Percentiles rank a stretch among this genome's conserved stretches.
phyloP scores from a whole-genome alignment of 2,329 filamentous ascomycete genomes.

The Arthroderma sp. region DNA sequence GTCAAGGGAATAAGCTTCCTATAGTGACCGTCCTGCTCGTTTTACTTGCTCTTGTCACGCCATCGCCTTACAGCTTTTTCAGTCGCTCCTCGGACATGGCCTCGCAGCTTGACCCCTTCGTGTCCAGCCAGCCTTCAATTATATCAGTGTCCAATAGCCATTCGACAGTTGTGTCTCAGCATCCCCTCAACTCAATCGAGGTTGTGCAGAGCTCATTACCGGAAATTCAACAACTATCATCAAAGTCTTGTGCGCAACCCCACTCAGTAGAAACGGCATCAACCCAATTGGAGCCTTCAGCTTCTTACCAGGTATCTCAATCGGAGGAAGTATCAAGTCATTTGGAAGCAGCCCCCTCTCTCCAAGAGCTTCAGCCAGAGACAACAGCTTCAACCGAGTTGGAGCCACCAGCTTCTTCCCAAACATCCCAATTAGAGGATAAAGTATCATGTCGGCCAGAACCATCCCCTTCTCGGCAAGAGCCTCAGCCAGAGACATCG shows the following conservation, averaged over 20 bases:
- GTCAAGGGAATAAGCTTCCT: background rate
- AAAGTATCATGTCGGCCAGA: too few species aligned
- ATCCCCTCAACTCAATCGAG: background rate
- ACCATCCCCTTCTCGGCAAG: too few species aligned
- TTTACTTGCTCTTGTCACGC: background rate
- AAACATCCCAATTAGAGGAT: too few species aligned
- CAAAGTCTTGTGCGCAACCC: background rate
- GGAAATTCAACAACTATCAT: background rate
- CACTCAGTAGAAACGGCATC: background rate
- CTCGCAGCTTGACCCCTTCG: background rate
- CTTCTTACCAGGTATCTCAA: background rate
- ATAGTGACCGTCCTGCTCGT: background rate
- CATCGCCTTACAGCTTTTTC: background rate
- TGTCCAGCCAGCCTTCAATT: background rate
- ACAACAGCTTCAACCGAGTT: background rate
- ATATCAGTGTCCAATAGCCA: background rate
- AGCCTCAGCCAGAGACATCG: too few species aligned
- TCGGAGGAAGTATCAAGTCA: background rate
- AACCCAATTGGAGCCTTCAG: background rate
- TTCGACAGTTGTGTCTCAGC: background rate
- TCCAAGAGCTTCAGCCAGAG: background rate
- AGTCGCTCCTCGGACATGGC: background rate
- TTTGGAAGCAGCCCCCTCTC: background rate
- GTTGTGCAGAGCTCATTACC: background rate
- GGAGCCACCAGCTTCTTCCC: background rate